Evolutionary conservation across 2,329 filamentous ascomycete species (phyloP).

Genomic region (Apiospora koreana): DNA sequence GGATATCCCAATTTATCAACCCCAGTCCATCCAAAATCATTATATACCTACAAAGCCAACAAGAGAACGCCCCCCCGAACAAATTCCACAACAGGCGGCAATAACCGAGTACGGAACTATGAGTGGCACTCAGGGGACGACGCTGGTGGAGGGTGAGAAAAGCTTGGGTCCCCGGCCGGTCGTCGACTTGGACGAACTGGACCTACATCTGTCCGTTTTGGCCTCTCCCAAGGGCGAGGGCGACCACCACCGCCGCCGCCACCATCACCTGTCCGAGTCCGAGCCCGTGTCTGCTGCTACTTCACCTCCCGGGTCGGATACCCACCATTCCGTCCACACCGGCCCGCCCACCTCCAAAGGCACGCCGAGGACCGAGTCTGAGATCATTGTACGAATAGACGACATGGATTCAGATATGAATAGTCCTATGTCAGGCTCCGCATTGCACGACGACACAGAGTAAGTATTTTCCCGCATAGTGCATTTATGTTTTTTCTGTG

Average conservation of each 20-base stretch:
- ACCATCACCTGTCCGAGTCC: conserved; percentile 22
- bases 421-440: conserved; percentile 20
- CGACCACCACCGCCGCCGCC: background rate
- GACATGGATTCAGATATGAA: conserved; percentile 27
- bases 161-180: conserved; percentile 22
- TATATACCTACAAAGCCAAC: conserved; percentile 31
- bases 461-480: conserved; percentile 24
- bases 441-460: conserved; percentile 21
- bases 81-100: conserved; percentile 21
- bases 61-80: conserved; percentile 16
- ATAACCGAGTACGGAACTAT: conserved; percentile 30
- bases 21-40: conserved; percentile 17
- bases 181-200: conserved; percentile 29
- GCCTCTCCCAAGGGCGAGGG: conserved; percentile 21
- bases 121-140: conserved; percentile 27
- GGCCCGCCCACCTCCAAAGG: conserved; percentile 24
- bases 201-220: conserved; percentile 29
- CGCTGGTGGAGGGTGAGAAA: conserved; percentile 28
- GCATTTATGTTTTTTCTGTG: background rate
- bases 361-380: conserved; percentile 29
- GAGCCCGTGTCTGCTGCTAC: conserved; percentile 19
- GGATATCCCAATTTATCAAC: conserved; percentile 19
- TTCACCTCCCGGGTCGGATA: conserved; percentile 20
- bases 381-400: conserved; percentile 33
- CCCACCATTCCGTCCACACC: conserved; percentile 21